A percentile compares a stretch with the other conserved stretches of the same genome.
phyloP scores from a whole-genome alignment of 352 stramenopile genomes.

The Pythium myriotylum region DNA sequence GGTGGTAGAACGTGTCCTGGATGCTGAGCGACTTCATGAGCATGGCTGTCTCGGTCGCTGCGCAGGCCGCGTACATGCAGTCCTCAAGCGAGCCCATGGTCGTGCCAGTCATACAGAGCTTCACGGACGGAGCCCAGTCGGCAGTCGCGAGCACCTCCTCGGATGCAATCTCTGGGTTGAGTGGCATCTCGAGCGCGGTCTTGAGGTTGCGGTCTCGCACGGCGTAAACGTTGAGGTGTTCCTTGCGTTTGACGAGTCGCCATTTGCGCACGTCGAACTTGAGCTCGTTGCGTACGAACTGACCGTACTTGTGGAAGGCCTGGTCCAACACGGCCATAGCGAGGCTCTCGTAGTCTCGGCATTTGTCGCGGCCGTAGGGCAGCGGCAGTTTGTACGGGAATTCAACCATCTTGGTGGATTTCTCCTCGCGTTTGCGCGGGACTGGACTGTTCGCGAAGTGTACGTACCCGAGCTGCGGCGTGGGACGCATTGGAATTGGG shows the following conservation, averaged over 20 bases:
- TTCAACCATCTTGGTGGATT: neutral
- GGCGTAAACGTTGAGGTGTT: neutral
- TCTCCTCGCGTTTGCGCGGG: neutral
- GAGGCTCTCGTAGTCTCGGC: neutral
- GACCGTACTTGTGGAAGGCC: neutral
- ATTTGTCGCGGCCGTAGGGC: neutral
- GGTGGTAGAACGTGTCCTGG: conserved; percentile 25
- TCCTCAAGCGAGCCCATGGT: conserved; percentile 59
- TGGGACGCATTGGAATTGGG: too few relatives aligned
- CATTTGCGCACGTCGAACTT: neutral
- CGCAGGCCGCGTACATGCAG: conserved; percentile 54
- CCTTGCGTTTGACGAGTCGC: neutral
- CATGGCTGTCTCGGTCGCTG: conserved; percentile 30
- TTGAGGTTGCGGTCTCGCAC: neutral
- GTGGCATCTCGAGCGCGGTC: neutral
- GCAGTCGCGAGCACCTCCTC: neutral
- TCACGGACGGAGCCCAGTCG: conserved; percentile 37
- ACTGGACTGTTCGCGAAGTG: neutral
- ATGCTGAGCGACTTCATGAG: conserved; percentile 37
- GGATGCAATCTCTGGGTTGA: neutral
- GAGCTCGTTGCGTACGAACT: neutral
- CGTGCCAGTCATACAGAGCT: conserved; percentile 47
- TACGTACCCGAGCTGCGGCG: too few relatives aligned
- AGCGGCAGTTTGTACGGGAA: neutral
- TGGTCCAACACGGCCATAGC: neutral